phyloP scores from a whole-genome alignment of 305 asterid species.

The Fraxinus greggii region DNA sequence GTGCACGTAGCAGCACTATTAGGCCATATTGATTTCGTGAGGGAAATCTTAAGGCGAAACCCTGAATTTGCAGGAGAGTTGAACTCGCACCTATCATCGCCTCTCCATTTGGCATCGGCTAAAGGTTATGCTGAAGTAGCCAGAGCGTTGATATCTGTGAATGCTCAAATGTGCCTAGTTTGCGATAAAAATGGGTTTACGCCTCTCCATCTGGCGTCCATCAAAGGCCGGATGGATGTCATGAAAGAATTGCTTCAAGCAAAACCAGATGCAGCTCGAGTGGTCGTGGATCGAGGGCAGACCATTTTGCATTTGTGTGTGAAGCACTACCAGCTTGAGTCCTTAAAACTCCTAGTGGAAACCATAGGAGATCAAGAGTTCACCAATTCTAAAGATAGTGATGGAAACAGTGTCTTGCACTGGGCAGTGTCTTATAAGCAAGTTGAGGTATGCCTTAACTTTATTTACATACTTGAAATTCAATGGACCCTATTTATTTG shows the following conservation, averaged over 20 bases:
- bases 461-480: background rate
- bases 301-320: constrained; percentile 41
- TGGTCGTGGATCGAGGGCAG: background rate
- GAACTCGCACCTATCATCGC: constrained; percentile 22
- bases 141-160: constrained; percentile 1
- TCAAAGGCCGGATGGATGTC: constrained; percentile 27
- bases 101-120: constrained; percentile 38
- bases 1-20: constrained; percentile 36
- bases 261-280: constrained; percentile 27
- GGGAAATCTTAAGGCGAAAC: constrained; percentile 17
- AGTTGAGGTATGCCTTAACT: constrained; percentile 23
- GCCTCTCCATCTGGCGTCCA: constrained; percentile 39
- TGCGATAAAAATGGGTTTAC: constrained; percentile 34
- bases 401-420: constrained; percentile 38
- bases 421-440: constrained; percentile 34
- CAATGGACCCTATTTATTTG: background rate
- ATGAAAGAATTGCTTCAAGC: constrained; percentile 28
- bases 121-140: constrained; percentile 26
- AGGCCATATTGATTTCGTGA: constrained; percentile 23
- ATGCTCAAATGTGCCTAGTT: constrained; percentile 22
- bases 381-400: constrained; percentile 23
- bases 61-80: constrained; percentile 26
- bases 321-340: constrained; percentile 32
- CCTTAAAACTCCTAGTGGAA: constrained; percentile 21
- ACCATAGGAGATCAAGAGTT: background rate